These are phyloP conservation scores for Ganoderma sinense DNA, from an alignment of 1,284 basidiomycete species.

Conservation along the genomic window DNA sequence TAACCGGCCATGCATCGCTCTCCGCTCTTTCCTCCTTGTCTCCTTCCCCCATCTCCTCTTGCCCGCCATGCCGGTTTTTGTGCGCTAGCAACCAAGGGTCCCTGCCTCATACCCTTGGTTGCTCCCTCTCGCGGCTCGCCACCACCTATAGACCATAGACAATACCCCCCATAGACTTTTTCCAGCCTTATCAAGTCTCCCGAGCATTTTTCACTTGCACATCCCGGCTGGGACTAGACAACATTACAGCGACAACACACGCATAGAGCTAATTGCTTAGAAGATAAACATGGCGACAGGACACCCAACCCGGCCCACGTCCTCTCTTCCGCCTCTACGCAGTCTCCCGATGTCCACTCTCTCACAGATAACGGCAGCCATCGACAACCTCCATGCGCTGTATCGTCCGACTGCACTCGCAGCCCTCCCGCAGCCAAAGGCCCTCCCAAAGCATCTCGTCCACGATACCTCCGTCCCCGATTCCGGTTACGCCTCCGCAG, in stretches of 20 bases:
- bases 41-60: constrained; percentile 26
- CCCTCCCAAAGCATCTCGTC: constrained; percentile 39
- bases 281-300: constrained; percentile 24
- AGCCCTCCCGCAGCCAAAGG: constrained; percentile 18
- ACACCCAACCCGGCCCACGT: constrained; percentile 45
- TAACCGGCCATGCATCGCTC: constrained; percentile 6
- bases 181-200: constrained; percentile 12
- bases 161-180: constrained; percentile 38
- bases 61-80: constrained; percentile 45
- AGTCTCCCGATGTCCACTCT: constrained; percentile 45
- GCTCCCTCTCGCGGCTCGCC: constrained; percentile 23
- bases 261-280: constrained; percentile 10
- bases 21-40: constrained; percentile 11
- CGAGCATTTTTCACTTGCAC: constrained; percentile 5
- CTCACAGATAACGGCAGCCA: constrained; percentile 43
- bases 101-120: constrained; percentile 35
- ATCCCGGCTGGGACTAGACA: constrained; percentile 3
- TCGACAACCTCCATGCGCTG: constrained; percentile 50
- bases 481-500: constrained; percentile 71
- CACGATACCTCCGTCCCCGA: constrained; percentile 56
- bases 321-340: constrained; percentile 56
- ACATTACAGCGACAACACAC: constrained; percentile 2
- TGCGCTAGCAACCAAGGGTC: constrained; percentile 43
- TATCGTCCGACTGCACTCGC: constrained; percentile 47
- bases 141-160: constrained; percentile 37